Evolutionary conservation across 2,329 filamentous ascomycete genomes (phyloP), one percentile per base, ranked within the genome.

Genomic region (Talaromyces albobiverticillius): DNA sequence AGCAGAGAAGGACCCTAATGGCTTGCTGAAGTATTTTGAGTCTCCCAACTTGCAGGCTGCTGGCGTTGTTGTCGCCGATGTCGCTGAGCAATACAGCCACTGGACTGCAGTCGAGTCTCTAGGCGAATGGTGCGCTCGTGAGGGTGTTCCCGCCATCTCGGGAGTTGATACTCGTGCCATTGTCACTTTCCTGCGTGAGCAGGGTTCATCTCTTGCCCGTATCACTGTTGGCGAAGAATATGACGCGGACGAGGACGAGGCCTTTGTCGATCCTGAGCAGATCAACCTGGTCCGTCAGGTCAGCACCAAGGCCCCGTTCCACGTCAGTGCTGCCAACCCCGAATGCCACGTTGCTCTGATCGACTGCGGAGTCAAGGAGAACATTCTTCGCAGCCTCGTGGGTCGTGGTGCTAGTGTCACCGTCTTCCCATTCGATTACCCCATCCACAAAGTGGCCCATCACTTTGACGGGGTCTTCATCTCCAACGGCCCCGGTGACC

Each of bases 381-480:
- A 99, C 80, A 99, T 99, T 66, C 86, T 99, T 57, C 90, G 94
- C 68, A 95, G 89, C 72, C 81, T 99, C 57, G 92, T 97, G 68
- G 87, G 83, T 75, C 91, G 94, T 60, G 94, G 94, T 57, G 90
- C 92, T 51, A 92, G 89, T 60, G 89, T 95, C 60, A 97, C 94
- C 38, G 89, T 90, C 66, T 95, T 99, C 80, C 94, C 94, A 56
- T 96, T 88, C 76, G 86, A 97, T 79, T 97, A 94, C 78, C 93
- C 92, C 51, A 94, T 99, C 71, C 92, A 97, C 83, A 96, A 97
- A 82, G 89, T 96, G 34, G 89, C 94, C 54, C 89, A 95, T 75
- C 91, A 97, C 82, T 97, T 96, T 66, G 94, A 99, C 65, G 94
- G 94, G 68, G 87, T 99, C 68, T 99, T 99, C 82, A 96, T 97